A percentile compares a stretch with the other conserved stretches of the same genome.
Evolutionary conservation across 2,329 filamentous ascomycete genomes (phyloP).

Genomic region (Aspergillus sp.): DNA sequence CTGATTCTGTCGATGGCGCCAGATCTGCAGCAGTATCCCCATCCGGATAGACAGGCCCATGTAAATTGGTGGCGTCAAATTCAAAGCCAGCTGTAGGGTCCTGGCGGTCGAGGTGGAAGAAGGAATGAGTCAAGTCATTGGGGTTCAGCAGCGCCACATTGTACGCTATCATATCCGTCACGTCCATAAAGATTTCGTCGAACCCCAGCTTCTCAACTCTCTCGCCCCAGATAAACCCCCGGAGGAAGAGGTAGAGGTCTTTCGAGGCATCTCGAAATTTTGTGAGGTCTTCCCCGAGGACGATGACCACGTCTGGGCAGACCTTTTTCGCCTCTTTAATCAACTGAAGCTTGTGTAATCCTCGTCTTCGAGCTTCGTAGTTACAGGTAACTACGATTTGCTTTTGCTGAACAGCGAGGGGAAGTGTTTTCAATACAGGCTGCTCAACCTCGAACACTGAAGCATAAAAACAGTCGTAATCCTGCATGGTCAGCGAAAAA

Average conservation of each 20-base stretch:
- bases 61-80: constrained; percentile 72
- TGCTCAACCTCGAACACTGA: constrained; percentile 84
- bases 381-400: constrained; percentile 93
- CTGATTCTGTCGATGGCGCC: constrained; percentile 26
- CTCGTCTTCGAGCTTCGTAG: constrained; percentile 78
- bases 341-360: constrained; percentile 76
- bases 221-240: constrained; percentile 74
- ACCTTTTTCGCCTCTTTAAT: constrained; percentile 77
- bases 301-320: constrained; percentile 83
- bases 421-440: constrained; percentile 71
- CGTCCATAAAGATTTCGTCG: constrained; percentile 84
- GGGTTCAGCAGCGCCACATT: constrained; percentile 74
- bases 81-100: constrained; percentile 81
- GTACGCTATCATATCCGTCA: constrained; percentile 83
- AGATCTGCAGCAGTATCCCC: constrained; percentile 16
- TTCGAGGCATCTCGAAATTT: constrained; percentile 88
- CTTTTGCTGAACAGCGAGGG: constrained; percentile 88
- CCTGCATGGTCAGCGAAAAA: constrained; percentile 32
- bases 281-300: constrained; percentile 84
- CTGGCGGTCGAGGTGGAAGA: constrained; percentile 74
- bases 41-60: constrained; percentile 65
- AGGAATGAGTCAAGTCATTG: constrained; percentile 68
- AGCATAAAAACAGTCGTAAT: constrained; percentile 82
- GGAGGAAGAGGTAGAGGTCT: constrained; percentile 73
- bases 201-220: constrained; percentile 84